Percentiles rank a stretch among this genome's conserved stretches.
Evolutionary conservation across 768 basidiomycete genomes (phyloP).

Genomic region (Ramaria sp.): DNA sequence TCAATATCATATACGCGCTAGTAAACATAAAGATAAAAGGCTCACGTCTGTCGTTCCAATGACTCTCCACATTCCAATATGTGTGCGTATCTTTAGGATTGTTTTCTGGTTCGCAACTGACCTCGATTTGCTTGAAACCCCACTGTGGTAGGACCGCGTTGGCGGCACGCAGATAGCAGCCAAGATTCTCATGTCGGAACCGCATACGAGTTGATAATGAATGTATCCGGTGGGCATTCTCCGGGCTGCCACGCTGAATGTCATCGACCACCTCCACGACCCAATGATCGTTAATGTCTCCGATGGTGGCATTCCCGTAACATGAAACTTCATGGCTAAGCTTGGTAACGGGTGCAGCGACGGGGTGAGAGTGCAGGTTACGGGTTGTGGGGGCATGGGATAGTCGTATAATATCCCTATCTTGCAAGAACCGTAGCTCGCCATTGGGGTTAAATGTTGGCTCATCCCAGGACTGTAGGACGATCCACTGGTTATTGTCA

Average conservation of each 20-base stretch:
- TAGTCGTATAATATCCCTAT: constrained; percentile 75
- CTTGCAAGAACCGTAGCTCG: constrained; percentile 53
- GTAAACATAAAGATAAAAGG: constrained; percentile 13
- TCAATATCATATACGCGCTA: background rate
- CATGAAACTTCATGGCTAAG: constrained; percentile 86
- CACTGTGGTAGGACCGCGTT: constrained; percentile 89
- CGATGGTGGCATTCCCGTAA: constrained; percentile 85
- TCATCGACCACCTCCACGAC: constrained; percentile 91
- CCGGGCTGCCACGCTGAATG: constrained; percentile 48
- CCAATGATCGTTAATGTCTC: constrained; percentile 89
- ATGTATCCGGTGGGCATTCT: constrained; percentile 60
- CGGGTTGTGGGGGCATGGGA: constrained; percentile 75
- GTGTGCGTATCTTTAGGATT: constrained; percentile 73
- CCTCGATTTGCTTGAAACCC: constrained; percentile 99
- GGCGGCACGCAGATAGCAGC: constrained; percentile 85
- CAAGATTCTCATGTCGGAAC: constrained; percentile 64
- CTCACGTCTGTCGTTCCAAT: constrained; percentile 92
- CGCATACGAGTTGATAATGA: constrained; percentile 85
- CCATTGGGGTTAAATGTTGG: constrained; percentile 53
- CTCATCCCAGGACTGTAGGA: constrained; percentile 78
- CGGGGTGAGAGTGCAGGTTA: constrained; percentile 85
- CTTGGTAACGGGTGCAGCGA: constrained; percentile 84
- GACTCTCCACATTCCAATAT: constrained; percentile 97
- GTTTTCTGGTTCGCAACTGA: constrained; percentile 85
- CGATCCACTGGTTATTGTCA: constrained; percentile 85